Evolutionary conservation across 2,329 filamentous ascomycete genomes (phyloP).

Genomic region (Bipolaris zeicola): DNA sequence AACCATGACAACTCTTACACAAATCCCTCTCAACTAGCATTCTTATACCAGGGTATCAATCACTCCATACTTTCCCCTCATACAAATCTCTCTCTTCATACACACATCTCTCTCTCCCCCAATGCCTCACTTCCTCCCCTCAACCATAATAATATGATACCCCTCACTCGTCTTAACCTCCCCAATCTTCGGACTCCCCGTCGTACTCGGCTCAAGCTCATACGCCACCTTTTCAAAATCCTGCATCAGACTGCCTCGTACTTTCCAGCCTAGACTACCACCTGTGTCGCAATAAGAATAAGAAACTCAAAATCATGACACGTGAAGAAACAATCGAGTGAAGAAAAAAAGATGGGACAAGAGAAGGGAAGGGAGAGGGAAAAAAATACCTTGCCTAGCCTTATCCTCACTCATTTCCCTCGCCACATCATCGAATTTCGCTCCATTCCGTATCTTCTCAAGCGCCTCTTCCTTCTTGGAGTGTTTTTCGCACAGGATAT

Average conservation of each 20-base stretch:
- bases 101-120: not conserved
- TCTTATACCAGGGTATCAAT: not conserved
- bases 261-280: conserved; percentile 75
- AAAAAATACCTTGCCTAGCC: conserved; percentile 59
- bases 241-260: conserved; percentile 67
- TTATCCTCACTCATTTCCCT: conserved; percentile 77
- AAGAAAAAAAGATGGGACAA: too few species aligned
- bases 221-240: conserved; percentile 77
- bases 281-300: conserved; percentile 46
- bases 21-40: not conserved
- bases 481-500: conserved; percentile 79
- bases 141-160: conserved; percentile 82
- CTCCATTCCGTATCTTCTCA: conserved; percentile 67
- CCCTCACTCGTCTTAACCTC: conserved; percentile 77
- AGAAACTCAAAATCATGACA: too few species aligned
- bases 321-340: too few species aligned
- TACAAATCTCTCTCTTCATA: not conserved
- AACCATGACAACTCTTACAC: not conserved
- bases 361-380: too few species aligned
- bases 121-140: conserved; percentile 59
- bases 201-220: conserved; percentile 69
- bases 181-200: conserved; percentile 66
- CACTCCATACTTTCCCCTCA: too few species aligned
- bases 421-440: conserved; percentile 77
- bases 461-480: conserved; percentile 78